Conservation (phyloP, 2,329 filamentous ascomycete genomes). For the Penicillium sp. region DNA sequence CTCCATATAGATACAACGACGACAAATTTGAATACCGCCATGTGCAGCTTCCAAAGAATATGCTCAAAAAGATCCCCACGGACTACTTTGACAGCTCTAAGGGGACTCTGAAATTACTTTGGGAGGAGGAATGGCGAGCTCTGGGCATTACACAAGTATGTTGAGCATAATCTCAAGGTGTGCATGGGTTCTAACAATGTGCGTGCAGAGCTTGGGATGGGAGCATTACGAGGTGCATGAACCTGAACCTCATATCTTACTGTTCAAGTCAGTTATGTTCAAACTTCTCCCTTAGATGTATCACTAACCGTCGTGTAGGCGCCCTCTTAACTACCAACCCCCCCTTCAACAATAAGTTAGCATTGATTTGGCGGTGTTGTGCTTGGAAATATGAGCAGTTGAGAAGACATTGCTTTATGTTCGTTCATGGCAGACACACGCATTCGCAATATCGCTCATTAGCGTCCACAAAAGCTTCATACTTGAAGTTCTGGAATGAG, state of each 20-base stretch:
- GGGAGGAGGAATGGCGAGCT: conserved; percentile 98
- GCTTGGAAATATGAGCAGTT: conserved; percentile 8
- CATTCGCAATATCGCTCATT: conserved; percentile 18
- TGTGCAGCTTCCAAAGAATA: conserved; percentile 94
- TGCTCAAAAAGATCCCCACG: conserved; percentile 94
- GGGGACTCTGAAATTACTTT: conserved; percentile 90
- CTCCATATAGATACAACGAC: conserved; percentile 73
- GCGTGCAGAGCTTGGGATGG: conserved; percentile 84
- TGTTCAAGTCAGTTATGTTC: conserved; percentile 81
- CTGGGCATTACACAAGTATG: conserved; percentile 93
- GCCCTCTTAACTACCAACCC: conserved; percentile 80
- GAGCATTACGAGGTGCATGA: conserved; percentile 99
- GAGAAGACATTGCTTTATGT: conserved; percentile 3
- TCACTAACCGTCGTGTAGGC: conserved; percentile 49
- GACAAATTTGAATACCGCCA: conserved; percentile 94
- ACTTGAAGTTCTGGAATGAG: conserved; percentile 30
- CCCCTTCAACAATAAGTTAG: conserved; percentile 46
- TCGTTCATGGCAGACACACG: conserved; percentile 18
- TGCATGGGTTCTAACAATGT: conserved; percentile 1
- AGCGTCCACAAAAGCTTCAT: conserved; percentile 25
- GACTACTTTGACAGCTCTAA: conserved; percentile 88
- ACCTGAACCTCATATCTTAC: conserved; percentile 93
- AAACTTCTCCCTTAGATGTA: conserved; percentile 20
- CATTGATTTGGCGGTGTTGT: conserved; percentile 12
- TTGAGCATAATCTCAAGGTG: neutral